Conservation (phyloP, 2,329 filamentous ascomycete genomes). For the Tolypocladium inflatum region DNA sequence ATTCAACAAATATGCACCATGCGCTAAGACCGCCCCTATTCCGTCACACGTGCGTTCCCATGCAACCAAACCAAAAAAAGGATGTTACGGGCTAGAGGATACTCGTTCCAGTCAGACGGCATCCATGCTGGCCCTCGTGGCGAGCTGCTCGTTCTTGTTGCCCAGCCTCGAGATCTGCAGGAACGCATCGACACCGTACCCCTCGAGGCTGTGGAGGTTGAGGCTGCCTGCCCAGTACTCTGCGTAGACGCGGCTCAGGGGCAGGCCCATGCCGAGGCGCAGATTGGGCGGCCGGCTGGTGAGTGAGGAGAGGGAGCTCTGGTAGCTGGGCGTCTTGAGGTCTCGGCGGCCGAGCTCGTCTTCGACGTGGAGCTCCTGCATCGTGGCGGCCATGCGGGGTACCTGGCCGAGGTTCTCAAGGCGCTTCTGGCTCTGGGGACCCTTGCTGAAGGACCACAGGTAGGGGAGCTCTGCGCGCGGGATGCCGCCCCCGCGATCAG, state of each 20-base stretch:
- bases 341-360: conserved; percentile 30
- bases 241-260: conserved; percentile 87
- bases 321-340: conserved; percentile 30
- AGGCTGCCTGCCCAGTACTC: conserved; percentile 96
- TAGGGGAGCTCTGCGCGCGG: conserved; percentile 76
- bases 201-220: conserved; percentile 85
- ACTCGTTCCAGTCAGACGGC: conserved; percentile 37
- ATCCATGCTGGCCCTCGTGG: conserved; percentile 67
- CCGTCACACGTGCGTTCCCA: not conserved
- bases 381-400: conserved; percentile 83
- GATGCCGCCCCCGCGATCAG: conserved; percentile 89
- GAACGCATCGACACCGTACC: conserved; percentile 93
- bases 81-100: not conserved
- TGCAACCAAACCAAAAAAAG: not conserved
- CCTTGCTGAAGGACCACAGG: conserved; percentile 95
- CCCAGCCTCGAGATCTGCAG: conserved; percentile 92
- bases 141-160: conserved; percentile 95
- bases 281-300: conserved; percentile 78
- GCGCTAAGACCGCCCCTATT: conserved; percentile 2
- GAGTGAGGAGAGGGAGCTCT: conserved; percentile 66
- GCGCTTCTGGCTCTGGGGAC: conserved; percentile 65
- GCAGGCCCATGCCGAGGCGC: conserved; percentile 83
- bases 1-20: not conserved
- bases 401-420: conserved; percentile 82
- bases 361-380: conserved; percentile 67